phyloP scores from a whole-genome alignment of 805 yeast species.

The Candida insectalens region DNA sequence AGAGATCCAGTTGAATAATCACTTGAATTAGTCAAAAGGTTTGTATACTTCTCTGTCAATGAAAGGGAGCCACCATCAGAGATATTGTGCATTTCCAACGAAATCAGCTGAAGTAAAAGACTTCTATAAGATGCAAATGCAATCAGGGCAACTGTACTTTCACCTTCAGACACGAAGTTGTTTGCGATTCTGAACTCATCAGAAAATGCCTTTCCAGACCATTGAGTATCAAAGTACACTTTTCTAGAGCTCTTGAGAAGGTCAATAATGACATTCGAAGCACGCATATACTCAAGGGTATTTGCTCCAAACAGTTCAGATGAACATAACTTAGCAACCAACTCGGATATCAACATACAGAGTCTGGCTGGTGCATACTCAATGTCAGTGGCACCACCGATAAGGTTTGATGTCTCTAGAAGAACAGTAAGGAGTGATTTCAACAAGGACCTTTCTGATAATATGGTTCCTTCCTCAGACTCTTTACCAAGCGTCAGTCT shows the following conservation, averaged over 20 bases:
- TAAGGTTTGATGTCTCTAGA: conserved; percentile 32
- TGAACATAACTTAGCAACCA: conserved; percentile 52
- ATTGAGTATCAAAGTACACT: conserved; percentile 42
- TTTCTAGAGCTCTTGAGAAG: conserved; percentile 44
- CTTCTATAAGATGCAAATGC: conserved; percentile 56
- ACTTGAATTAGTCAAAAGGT: conserved; percentile 39
- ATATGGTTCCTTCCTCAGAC: conserved; percentile 35
- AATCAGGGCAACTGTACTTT: conserved; percentile 42
- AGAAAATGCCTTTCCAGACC: conserved; percentile 41
- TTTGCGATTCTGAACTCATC: conserved; percentile 29
- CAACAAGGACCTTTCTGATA: conserved; percentile 46
- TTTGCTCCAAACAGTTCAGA: conserved; percentile 43
- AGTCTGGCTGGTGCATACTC: conserved; percentile 48
- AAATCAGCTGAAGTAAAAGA: conserved; percentile 50
- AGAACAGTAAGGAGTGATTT: conserved; percentile 42
- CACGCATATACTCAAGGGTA: conserved; percentile 44
- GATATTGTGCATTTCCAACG: conserved; percentile 62
- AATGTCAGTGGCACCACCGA: conserved; percentile 29
- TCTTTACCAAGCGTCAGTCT: conserved; percentile 36
- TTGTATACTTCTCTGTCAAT: conserved; percentile 41
- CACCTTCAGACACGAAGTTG: conserved; percentile 24
- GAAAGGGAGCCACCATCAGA: conserved; percentile 37
- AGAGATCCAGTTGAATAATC: conserved; percentile 52
- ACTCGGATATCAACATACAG: conserved; percentile 48
- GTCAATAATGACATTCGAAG: conserved; percentile 39